Evolutionary conservation across 129 eudicot genomes (phyloP).

Genomic region (Rutidosis leptorrhynchoides): DNA sequence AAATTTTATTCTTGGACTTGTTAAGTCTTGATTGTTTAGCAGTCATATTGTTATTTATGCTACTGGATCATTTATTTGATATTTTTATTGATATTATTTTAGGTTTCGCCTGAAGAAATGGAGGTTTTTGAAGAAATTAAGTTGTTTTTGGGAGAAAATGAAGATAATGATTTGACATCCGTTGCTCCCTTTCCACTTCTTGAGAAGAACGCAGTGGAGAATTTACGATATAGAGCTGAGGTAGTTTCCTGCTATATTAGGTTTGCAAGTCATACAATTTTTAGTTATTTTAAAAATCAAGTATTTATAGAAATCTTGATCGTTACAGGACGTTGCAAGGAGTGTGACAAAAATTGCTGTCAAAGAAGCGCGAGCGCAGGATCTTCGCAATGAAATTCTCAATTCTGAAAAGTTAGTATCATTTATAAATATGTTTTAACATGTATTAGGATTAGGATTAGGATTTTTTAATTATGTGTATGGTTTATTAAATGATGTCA

Average conservation of each 20-base stretch:
- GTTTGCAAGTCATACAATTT: background rate
- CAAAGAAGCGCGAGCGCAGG: constrained; percentile 91
- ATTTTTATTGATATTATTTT: background rate
- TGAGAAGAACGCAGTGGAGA: constrained; percentile 83
- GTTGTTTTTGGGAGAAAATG: constrained; percentile 59
- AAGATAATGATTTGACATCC: constrained; percentile 38
- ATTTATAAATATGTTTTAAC: background rate
- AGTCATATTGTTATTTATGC: background rate
- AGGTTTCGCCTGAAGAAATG: constrained; percentile 86
- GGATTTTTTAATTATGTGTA: background rate
- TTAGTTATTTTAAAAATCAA: background rate
- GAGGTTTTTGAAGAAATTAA: constrained; percentile 76
- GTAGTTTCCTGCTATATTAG: constrained; percentile 32
- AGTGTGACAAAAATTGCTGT: constrained; percentile 89
- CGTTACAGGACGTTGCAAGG: constrained; percentile 85
- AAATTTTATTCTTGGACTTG: background rate
- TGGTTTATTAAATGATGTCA: background rate
- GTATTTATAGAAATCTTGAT: constrained; percentile 6
- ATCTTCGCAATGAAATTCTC: constrained; percentile 92
- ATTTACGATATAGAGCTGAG: constrained; percentile 95
- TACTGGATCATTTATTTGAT: background rate
- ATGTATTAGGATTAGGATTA: too few relatives aligned
- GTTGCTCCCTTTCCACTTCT: constrained; percentile 78
- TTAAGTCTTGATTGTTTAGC: background rate
- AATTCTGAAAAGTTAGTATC: constrained; percentile 84